phyloP scores from a whole-genome alignment of 306 rosid genomes.

The Quercus engelmannii region DNA sequence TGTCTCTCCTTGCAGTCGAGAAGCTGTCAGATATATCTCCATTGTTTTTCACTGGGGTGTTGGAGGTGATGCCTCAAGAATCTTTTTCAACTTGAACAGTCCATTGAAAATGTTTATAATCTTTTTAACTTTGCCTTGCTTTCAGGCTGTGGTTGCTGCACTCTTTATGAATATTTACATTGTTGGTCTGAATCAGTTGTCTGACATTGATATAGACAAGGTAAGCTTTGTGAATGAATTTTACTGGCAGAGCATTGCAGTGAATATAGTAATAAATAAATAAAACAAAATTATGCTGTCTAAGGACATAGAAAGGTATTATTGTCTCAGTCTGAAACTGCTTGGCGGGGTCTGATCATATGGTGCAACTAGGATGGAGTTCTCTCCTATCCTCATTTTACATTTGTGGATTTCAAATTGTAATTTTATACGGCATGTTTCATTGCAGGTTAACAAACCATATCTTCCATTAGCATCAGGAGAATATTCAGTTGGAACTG shows the following conservation, averaged over 20 bases:
- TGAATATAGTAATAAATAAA: not conserved
- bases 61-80: constrained; percentile 61
- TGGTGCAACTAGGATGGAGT: not conserved
- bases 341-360: not conserved
- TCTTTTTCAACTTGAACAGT: constrained; percentile 7
- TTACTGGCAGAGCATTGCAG: constrained; percentile 7
- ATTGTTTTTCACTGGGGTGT: constrained; percentile 65
- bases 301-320: not conserved
- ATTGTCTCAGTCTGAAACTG: not conserved
- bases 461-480: constrained; percentile 99
- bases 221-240: constrained; percentile 26
- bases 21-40: constrained; percentile 77
- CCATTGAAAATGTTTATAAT: not conserved
- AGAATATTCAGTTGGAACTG: constrained; percentile 79
- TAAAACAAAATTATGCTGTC: not conserved
- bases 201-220: constrained; percentile 94
- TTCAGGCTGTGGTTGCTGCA: constrained; percentile 94
- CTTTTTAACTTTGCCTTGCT: constrained; percentile 5
- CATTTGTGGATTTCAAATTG: constrained; percentile 16
- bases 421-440: constrained; percentile 14
- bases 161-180: constrained; percentile 91
- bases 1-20: constrained; percentile 80
- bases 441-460: constrained; percentile 87
- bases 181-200: constrained; percentile 88
- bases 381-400: not conserved